Percentiles rank a stretch among this genome's conserved stretches.
Conservation (phyloP, 305 asterid genomes). For the Coffea humblotiana region DNA sequence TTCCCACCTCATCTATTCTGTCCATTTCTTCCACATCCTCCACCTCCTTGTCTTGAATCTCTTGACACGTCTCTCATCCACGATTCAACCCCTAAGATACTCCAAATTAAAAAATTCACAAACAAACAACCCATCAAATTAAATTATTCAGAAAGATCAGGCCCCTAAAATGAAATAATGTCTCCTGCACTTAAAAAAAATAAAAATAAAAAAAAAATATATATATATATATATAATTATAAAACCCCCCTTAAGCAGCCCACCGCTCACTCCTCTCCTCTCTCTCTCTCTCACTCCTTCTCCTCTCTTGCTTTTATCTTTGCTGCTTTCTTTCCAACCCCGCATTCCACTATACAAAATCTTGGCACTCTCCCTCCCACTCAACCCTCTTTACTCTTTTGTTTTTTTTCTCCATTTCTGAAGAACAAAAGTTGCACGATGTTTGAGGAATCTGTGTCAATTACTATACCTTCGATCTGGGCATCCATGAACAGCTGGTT, state of each 20-base stretch:
- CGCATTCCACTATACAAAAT: constrained; percentile 16
- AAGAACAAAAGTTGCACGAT: constrained; percentile 24
- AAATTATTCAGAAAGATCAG: neutral
- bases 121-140: neutral
- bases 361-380: constrained; percentile 5
- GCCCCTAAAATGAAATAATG: neutral
- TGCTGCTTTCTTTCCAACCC: constrained; percentile 27
- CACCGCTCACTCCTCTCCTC: neutral
- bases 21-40: constrained; percentile 24
- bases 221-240: no score
- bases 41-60: neutral
- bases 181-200: neutral
- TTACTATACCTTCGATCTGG: constrained; percentile 59
- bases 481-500: constrained; percentile 85
- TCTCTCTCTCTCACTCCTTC: neutral
- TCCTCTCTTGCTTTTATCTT: neutral
- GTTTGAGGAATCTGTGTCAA: constrained; percentile 65
- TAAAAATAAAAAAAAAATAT: no score
- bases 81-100: neutral
- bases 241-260: no score
- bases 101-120: neutral
- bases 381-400: constrained; percentile 9
- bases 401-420: constrained; percentile 6
- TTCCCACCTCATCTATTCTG: constrained; percentile 34
- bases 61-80: neutral